Evolutionary conservation across 2,329 filamentous ascomycete genomes (phyloP), one percentile per base, ranked within the genome.

Genomic region (Talaromyces sp.): DNA sequence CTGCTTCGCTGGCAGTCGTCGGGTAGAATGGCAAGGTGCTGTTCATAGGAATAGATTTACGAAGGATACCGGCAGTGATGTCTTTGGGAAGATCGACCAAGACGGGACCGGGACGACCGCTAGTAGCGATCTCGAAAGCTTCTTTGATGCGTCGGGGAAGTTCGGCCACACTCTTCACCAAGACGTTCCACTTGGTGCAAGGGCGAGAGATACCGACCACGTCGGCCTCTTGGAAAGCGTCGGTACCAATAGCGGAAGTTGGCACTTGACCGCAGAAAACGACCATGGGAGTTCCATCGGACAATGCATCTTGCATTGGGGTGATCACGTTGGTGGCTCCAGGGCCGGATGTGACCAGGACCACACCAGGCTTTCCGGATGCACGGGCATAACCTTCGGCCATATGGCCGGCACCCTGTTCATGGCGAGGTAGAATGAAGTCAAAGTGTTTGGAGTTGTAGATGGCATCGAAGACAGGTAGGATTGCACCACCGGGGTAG

Each of bases 141-240:
- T 98, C 95, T 78, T 97, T 97, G 75, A 98, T 98, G 69, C 94
- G 87, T 73, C 91, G 88, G 60, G 95, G 95, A 64, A 99, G 85
- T 80, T 99, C 95, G 60, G 92, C 93, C 63, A 97, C 89, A 77
- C 90, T 94, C 85, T 96, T 97, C 58, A 97, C 92, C 93, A 98
- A 96, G 67, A 96, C 92, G 73, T 98, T 98, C 95, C 95, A 99
- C 83, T 98, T 98, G 71, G 93, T 97, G 85, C 93, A 97, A 22
- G 93, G 89, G 73, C 94, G 87, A 39, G 92, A 96, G 78, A 99
- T 98, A 71, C 94, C 94, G 66, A 97, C 84, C 41, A 96, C 89
- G 75, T 99, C 95, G 66, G 93, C 93, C 81, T 98, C 95, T 78
- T 99, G 95, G 85, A 98, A 98, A 64, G 93, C 92, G 77, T 98